A percentile compares a stretch with the other conserved stretches of the same genome.
phyloP scores from a whole-genome alignment of 2,329 filamentous ascomycete species.

The Cordyceps farinosa region DNA sequence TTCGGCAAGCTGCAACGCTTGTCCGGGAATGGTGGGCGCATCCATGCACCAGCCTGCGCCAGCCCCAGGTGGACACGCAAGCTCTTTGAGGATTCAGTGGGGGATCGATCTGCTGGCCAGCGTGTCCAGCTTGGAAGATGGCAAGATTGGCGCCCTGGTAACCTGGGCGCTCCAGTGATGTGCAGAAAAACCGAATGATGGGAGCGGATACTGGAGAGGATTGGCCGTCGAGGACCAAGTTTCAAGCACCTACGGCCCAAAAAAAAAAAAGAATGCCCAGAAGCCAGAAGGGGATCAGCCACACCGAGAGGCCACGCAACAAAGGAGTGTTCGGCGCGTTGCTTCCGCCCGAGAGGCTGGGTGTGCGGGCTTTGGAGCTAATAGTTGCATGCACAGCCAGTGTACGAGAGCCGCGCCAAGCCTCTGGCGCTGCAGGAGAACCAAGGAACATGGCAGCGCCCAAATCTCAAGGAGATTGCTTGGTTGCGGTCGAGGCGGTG shows the following conservation, averaged over 20 bases:
- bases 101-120: conserved; percentile 3
- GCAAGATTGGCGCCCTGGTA: neutral
- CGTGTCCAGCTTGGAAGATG: neutral
- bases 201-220: neutral
- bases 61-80: conserved; percentile 10
- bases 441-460: neutral
- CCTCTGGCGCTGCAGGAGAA: neutral
- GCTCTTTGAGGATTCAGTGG: conserved; percentile 2
- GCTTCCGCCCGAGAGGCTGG: neutral
- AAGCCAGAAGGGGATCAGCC: no score
- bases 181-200: neutral
- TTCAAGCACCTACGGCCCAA: no score
- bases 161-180: neutral
- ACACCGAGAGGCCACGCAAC: no score
- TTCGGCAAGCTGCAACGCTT: no score
- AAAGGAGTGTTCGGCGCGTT: neutral
- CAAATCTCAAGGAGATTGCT: neutral
- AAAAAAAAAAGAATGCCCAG: no score
- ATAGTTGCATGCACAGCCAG: neutral
- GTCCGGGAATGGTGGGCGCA: neutral
- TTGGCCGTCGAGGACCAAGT: no score
- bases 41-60: neutral
- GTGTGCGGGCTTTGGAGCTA: neutral
- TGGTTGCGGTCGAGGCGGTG: neutral
- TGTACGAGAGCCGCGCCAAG: neutral